Base-by-base conservation (phyloP, 1,284 basidiomycete genomes). In the Tilletiopsis washingtonensis region DNA sequence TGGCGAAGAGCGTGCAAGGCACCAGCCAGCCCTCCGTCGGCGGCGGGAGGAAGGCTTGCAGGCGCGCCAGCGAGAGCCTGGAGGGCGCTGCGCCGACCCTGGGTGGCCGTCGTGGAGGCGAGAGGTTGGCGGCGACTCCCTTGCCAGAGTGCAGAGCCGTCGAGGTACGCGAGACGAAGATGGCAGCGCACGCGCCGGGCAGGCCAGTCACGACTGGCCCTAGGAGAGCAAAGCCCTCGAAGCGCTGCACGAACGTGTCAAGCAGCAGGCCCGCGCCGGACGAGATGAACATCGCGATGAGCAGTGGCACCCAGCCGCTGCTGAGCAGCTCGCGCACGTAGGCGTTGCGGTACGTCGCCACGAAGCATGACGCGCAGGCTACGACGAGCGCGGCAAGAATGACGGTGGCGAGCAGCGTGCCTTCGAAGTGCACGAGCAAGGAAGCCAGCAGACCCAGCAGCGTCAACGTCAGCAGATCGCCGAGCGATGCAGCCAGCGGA, bases 211-310 rank as follows among this genome's bases (percentile, higher is more conserved):
- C 86, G 12, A 91, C 87, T 14, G 94, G 82, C 0, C 87, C 86
- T 4, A 98, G 78, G 0, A 96, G 76, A 0, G 88, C 88, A 66
- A 88, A 97, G 2, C 88, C 91, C 51, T 84, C 80, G 66, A 88
- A 97, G 29, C 81, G 79, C 54, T 82, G 84, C 1, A 94, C 91
- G 57, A 91, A 94, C 42, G 81, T 78, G 64, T 96, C 89, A 14
- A 98, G 81, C 0, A 96, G 84, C 61, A 97, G 83, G 0, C 93
- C 93, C 0, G 93, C 88, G 0, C 83, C 88, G 43, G 84, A 86
- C 61, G 87, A 89, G 64, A 97, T 90, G 49, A 85, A 76, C 88
- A 97, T 94, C 1, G 93, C 91, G 9, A 83, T 82, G 57, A 97
- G 83, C 2, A 98, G 78, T 0, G 93, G 91, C 1, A 80, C 76